Evolutionary conservation across 768 basidiomycete genomes (phyloP).

Genomic region (Coprinopsis sp.): DNA sequence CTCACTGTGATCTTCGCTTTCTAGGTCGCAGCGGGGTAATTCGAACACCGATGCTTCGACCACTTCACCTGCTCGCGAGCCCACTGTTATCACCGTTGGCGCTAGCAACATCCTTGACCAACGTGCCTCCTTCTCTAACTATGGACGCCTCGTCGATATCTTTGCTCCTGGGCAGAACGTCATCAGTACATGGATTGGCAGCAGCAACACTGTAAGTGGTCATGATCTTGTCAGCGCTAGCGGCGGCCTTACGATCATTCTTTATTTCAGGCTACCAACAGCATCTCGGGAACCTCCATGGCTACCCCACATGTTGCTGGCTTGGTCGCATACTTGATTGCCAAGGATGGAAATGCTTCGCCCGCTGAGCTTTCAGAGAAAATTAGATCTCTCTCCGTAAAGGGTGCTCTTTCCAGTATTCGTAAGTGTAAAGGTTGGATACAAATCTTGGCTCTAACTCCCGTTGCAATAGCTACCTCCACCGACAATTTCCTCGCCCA

Average conservation of each 20-base stretch:
- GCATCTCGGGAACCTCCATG: slow-evolving; percentile 27
- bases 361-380: slow-evolving; percentile 28
- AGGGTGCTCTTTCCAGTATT: slow-evolving; percentile 26
- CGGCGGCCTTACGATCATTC: too few relatives aligned
- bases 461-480: slow-evolving; percentile 11
- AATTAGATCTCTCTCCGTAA: slow-evolving; percentile 23
- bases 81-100: slow-evolving; percentile 30
- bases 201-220: slow-evolving; percentile 12
- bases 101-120: slow-evolving; percentile 27
- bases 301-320: slow-evolving; percentile 35
- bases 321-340: slow-evolving; percentile 34
- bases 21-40: slow-evolving; percentile 28
- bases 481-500: slow-evolving; percentile 17
- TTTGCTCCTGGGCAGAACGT: slow-evolving; percentile 29
- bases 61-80: slow-evolving; percentile 29
- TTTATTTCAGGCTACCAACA: slow-evolving; percentile 14
- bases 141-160: slow-evolving; percentile 29
- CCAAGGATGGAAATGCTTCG: slow-evolving; percentile 24
- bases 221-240: background rate
- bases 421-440: slow-evolving; percentile 17
- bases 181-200: slow-evolving; percentile 22
- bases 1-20: background rate
- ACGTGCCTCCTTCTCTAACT: slow-evolving; percentile 33
- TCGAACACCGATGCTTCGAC: slow-evolving; percentile 19
- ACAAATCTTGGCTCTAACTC: background rate